A percentile compares a stretch with the other conserved stretches of the same genome.
Evolutionary conservation across 2,329 filamentous ascomycete genomes (phyloP).

Genomic region (Pseudogymnoascus sp.): DNA sequence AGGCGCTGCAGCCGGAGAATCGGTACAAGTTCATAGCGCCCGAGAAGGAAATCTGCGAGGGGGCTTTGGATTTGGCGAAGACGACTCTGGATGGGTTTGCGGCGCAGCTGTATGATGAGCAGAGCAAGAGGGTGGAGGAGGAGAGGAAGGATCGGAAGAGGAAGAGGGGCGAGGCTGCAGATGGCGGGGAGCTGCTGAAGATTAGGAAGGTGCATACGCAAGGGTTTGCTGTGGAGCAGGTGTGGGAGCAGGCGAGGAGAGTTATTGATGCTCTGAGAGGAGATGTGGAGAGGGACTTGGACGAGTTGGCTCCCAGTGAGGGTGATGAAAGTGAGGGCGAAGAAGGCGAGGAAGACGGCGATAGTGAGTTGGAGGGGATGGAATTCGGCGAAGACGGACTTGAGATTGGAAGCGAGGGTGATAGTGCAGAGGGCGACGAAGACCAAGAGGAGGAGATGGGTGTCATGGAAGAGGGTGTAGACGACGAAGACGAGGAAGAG

Average conservation of each 20-base stretch:
- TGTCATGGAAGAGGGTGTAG: conserved; percentile 25
- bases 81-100: conserved; percentile 72
- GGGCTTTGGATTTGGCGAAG: conserved; percentile 70
- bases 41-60: conserved; percentile 53
- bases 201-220: conserved; percentile 77
- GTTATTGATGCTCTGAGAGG: conserved; percentile 61
- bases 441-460: conserved; percentile 31
- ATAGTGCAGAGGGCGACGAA: conserved; percentile 21
- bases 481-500: conserved; percentile 31
- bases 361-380: conserved; percentile 30
- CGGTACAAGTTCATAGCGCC: conserved; percentile 63
- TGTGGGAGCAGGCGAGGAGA: conserved; percentile 88
- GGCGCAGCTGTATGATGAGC: conserved; percentile 61
- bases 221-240: conserved; percentile 79
- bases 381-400: conserved; percentile 32
- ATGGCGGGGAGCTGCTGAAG: conserved; percentile 51
- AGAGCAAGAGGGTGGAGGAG: conserved; percentile 59
- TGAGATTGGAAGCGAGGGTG: conserved; percentile 20
- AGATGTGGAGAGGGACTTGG: conserved; percentile 43
- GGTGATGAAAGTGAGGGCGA: conserved; percentile 24
- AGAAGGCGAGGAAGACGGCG: conserved; percentile 29
- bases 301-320: conserved; percentile 24
- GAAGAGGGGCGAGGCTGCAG: conserved; percentile 39
- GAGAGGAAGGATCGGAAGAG: conserved; percentile 71
- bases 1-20: conserved; percentile 22